Conservation (phyloP, 2,329 filamentous ascomycete species). For the Sporothrix globosa region DNA sequence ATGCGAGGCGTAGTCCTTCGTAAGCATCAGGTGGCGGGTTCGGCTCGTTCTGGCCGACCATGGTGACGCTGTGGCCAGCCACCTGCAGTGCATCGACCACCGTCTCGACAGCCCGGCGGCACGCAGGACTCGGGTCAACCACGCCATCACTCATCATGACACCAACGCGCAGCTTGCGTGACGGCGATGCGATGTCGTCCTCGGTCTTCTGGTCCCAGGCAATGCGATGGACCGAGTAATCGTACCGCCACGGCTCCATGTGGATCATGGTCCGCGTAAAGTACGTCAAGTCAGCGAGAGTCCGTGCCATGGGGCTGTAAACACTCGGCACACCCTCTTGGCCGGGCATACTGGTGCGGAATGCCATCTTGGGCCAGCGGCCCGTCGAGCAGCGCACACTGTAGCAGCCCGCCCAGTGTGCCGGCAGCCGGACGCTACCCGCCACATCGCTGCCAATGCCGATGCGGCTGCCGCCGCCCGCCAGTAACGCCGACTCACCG, state of each 20-base stretch:
- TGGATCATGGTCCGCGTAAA: slow-evolving; percentile 77
- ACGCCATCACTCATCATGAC: slow-evolving; percentile 79
- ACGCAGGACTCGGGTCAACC: slow-evolving; percentile 84
- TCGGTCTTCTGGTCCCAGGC: slow-evolving; percentile 70
- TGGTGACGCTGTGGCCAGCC: slow-evolving; percentile 75
- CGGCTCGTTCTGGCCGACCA: slow-evolving; percentile 52
- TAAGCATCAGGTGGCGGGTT: slow-evolving; percentile 63
- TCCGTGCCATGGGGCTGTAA: slow-evolving; percentile 90
- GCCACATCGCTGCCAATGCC: slow-evolving; percentile 91
- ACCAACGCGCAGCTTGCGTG: slow-evolving; percentile 67
- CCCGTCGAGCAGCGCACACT: slow-evolving; percentile 84
- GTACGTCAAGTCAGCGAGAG: slow-evolving; percentile 78
- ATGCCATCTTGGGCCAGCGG: slow-evolving; percentile 83
- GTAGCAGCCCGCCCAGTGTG: slow-evolving; percentile 89
- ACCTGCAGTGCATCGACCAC: slow-evolving; percentile 69
- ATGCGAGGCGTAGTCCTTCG: slow-evolving; percentile 74
- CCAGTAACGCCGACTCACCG: slow-evolving; percentile 80
- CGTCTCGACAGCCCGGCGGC: slow-evolving; percentile 72
- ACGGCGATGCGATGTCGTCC: slow-evolving; percentile 62
- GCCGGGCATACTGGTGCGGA: slow-evolving; percentile 85
- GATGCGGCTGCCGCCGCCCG: slow-evolving; percentile 74
- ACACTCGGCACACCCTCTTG: slow-evolving; percentile 89
- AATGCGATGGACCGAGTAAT: slow-evolving; percentile 83
- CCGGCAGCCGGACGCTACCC: slow-evolving; percentile 82
- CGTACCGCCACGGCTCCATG: slow-evolving; percentile 88